Conservation (phyloP, 2,329 filamentous ascomycete species). For the Fusarium kyushuense region DNA sequence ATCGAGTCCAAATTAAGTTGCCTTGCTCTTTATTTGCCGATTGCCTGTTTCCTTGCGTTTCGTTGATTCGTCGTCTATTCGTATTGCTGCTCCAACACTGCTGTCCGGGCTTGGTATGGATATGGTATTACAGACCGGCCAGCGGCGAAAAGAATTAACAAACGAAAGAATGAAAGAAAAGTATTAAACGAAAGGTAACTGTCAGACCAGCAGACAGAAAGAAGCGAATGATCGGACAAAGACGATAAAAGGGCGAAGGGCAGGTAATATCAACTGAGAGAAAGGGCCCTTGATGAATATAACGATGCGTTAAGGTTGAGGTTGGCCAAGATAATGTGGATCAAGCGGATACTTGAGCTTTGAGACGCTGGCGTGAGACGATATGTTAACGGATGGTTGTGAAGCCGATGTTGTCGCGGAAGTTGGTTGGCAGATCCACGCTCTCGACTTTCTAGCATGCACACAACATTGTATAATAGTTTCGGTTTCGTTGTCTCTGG, state of each 20-base stretch:
- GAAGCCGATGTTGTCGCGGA: conserved; percentile 49
- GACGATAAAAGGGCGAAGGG: conserved; percentile 25
- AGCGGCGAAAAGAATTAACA: conserved; percentile 28
- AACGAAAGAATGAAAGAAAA: conserved; percentile 15
- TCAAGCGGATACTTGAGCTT: conserved; percentile 19
- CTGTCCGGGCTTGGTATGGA: conserved; percentile 18
- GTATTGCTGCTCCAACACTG: conserved; percentile 29
- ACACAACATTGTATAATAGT: conserved; percentile 58
- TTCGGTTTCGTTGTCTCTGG: conserved; percentile 12
- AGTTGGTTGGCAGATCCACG: conserved; percentile 51
- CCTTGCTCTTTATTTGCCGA: conserved; percentile 7
- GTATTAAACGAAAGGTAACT: conserved; percentile 26
- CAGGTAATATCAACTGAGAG: conserved; percentile 28
- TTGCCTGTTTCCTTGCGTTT: conserved; percentile 20
- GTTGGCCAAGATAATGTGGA: conserved; percentile 26
- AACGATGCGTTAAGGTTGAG: conserved; percentile 30
- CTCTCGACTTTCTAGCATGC: conserved; percentile 58
- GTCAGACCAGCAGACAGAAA: conserved; percentile 42
- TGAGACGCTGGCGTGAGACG: conserved; percentile 36
- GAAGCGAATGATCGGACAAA: conserved; percentile 21
- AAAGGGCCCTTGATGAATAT: conserved; percentile 27
- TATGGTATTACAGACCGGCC: conserved; percentile 39
- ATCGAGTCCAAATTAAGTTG: conserved; percentile 28
- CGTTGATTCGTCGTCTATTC: conserved; percentile 17
- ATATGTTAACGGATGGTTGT: conserved; percentile 32